Evolutionary conservation across 441 rosid species (phyloP).

Genomic region (Breynia disticha): DNA sequence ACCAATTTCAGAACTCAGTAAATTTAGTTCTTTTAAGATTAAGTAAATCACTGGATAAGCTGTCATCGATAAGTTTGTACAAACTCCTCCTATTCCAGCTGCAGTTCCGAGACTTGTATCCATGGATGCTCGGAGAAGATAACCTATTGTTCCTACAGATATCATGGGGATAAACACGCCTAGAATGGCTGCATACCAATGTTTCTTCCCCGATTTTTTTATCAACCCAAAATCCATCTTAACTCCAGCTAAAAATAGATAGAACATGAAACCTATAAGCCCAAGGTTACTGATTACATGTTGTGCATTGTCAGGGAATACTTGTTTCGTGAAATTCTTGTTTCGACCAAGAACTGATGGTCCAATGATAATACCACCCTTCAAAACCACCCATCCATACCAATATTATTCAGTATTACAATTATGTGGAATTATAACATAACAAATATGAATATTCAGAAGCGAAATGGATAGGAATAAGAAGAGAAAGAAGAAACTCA

Average conservation of each 20-base stretch:
- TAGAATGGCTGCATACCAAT: conserved; percentile 23
- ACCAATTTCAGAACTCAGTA: conserved; percentile 71
- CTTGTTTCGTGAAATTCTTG: conserved; percentile 16
- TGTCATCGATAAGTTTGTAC: conserved; percentile 28
- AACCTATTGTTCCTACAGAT: conserved; percentile 5
- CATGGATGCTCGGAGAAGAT: conserved; percentile 21
- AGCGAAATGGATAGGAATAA: not conserved
- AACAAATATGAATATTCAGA: not conserved
- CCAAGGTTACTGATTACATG: conserved; percentile 43
- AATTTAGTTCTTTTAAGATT: conserved; percentile 48
- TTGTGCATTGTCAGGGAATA: conserved; percentile 30
- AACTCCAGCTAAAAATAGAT: conserved; percentile 48
- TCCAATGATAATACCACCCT: conserved; percentile 71
- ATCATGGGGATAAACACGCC: conserved; percentile 29
- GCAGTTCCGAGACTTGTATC: conserved; percentile 17
- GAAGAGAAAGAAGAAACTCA: conserved; percentile 20
- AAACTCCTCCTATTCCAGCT: conserved; percentile 32
- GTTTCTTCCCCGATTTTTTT: conserved; percentile 37
- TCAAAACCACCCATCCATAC: conserved; percentile 1
- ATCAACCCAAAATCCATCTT: conserved; percentile 39
- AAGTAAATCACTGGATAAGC: conserved; percentile 51
- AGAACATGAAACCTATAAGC: conserved; percentile 38
- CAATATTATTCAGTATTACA: not conserved
- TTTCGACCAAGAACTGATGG: conserved; percentile 52
- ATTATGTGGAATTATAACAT: too few species aligned